These are phyloP conservation scores for Mycena citricolor DNA, from an alignment of 1,284 basidiomycete genomes.

Conservation along the genomic window DNA sequence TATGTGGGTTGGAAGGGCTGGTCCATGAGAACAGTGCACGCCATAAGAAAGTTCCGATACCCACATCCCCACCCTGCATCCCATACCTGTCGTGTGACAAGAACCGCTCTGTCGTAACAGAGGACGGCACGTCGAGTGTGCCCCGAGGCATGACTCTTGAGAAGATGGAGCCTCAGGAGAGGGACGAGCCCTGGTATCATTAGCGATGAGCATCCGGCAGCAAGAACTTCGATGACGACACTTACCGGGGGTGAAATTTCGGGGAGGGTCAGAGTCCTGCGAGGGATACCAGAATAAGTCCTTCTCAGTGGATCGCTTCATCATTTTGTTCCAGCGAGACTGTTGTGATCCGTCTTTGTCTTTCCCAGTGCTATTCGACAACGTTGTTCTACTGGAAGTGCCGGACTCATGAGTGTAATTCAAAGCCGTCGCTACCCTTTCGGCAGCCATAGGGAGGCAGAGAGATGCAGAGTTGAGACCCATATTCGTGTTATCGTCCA, in stretches of 20 bases:
- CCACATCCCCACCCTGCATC: conserved; percentile 75
- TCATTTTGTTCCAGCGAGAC: no score
- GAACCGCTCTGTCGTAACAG: conserved; percentile 60
- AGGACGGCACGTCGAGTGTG: conserved; percentile 61
- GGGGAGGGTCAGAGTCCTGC: conserved; percentile 49
- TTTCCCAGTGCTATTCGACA: conserved; percentile 11
- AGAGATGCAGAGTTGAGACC: no score
- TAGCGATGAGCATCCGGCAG: not conserved
- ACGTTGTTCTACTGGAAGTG: conserved; percentile 12
- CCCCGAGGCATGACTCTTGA: conserved; percentile 50
- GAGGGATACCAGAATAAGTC: conserved; percentile 69
- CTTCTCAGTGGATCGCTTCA: conserved; percentile 30
- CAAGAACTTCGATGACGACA: not conserved
- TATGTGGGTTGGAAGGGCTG: conserved; percentile 64
- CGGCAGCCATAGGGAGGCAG: no score
- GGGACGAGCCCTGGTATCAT: conserved; percentile 63
- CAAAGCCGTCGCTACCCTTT: not conserved
- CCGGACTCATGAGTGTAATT: not conserved
- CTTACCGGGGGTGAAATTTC: conserved; percentile 72
- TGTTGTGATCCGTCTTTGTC: not conserved
- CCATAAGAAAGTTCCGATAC: conserved; percentile 89
- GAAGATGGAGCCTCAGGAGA: conserved; percentile 58
- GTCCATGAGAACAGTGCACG: conserved; percentile 68
- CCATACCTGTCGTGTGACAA: conserved; percentile 59
- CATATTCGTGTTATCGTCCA: conserved; percentile 27